Conservation (phyloP, 495 filamentous ascomycete genomes). For the Friedmanniomyces simplex region DNA sequence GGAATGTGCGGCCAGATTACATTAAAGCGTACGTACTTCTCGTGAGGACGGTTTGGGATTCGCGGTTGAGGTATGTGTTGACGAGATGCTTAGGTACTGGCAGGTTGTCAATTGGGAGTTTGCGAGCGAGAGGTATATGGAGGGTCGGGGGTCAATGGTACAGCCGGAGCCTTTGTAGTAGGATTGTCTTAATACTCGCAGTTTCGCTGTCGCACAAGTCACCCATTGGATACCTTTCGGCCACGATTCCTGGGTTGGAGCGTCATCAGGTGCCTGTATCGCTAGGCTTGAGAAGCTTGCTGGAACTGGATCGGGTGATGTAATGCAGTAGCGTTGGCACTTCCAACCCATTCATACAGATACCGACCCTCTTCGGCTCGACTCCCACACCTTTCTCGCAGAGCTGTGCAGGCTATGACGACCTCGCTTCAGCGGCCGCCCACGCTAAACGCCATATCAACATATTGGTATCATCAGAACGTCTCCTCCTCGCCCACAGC, state of each 20-base stretch:
- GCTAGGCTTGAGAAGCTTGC: too few relatives aligned
- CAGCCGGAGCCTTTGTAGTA: too few relatives aligned
- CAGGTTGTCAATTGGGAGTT: conserved; percentile 19
- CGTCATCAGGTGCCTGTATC: too few relatives aligned
- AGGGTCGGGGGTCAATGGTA: conserved; percentile 20
- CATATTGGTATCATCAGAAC: conserved; percentile 41
- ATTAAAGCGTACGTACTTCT: conserved; percentile 1
- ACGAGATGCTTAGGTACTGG: conserved; percentile 5
- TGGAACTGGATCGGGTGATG: too few relatives aligned
- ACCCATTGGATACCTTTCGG: too few relatives aligned
- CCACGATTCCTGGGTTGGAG: too few relatives aligned
- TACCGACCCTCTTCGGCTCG: conserved; percentile 38
- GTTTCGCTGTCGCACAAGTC: too few relatives aligned
- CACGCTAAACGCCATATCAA: not conserved
- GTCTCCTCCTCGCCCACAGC: conserved; percentile 54
- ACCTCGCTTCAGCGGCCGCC: not conserved
- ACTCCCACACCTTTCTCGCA: conserved; percentile 33
- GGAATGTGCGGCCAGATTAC: conserved; percentile 21
- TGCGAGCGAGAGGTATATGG: conserved; percentile 6
- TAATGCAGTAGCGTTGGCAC: too few relatives aligned
- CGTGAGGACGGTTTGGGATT: not conserved
- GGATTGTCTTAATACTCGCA: too few relatives aligned
- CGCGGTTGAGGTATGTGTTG: not conserved
- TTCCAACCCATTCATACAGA: conserved; percentile 33
- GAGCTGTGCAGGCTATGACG: not conserved